phyloP scores from a whole-genome alignment of 1,284 basidiomycete genomes.

The Apiotrichum laibachii region DNA sequence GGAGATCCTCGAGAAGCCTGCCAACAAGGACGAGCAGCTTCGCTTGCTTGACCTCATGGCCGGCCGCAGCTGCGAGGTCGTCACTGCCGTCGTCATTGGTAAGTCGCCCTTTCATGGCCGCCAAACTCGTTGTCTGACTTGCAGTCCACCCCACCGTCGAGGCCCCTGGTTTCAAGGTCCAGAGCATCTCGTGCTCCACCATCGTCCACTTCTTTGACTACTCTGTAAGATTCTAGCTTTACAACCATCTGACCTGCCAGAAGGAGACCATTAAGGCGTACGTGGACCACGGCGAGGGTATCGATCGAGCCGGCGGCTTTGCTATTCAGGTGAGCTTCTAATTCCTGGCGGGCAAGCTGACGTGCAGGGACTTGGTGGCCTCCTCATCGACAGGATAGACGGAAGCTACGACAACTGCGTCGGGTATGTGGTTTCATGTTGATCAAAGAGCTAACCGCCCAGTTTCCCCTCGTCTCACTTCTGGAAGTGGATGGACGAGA shows the following conservation, averaged over 20 bases:
- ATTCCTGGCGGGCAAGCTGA: neutral
- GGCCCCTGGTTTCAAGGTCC: slow-evolving; percentile 80
- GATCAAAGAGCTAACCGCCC: slow-evolving; percentile 6
- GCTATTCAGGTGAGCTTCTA: slow-evolving; percentile 71
- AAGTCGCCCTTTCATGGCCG: slow-evolving; percentile 29
- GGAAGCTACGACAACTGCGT: slow-evolving; percentile 92
- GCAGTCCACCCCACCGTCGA: slow-evolving; percentile 77
- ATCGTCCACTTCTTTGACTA: slow-evolving; percentile 77
- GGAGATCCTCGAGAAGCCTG: slow-evolving; percentile 75
- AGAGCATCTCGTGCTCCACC: slow-evolving; percentile 80
- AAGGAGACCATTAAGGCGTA: slow-evolving; percentile 70
- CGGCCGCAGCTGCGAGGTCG: slow-evolving; percentile 80
- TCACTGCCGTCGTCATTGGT: slow-evolving; percentile 82
- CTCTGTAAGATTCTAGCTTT: slow-evolving; percentile 48
- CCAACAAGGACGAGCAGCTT: slow-evolving; percentile 71
- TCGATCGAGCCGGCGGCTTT: slow-evolving; percentile 91
- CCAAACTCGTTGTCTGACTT: neutral
- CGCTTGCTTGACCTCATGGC: slow-evolving; percentile 62
- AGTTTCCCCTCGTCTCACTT: slow-evolving; percentile 48
- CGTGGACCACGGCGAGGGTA: slow-evolving; percentile 81
- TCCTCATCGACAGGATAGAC: slow-evolving; percentile 78
- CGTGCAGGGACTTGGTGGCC: slow-evolving; percentile 69
- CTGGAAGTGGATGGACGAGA: slow-evolving; percentile 50
- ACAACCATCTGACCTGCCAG: slow-evolving; percentile 14
- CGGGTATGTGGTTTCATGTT: slow-evolving; percentile 53